A percentile compares a stretch with the other conserved stretches of the same genome.
These are phyloP conservation scores for Rhizophora mangle DNA, from an alignment of 345 rosid species.

Conservation along the genomic window DNA sequence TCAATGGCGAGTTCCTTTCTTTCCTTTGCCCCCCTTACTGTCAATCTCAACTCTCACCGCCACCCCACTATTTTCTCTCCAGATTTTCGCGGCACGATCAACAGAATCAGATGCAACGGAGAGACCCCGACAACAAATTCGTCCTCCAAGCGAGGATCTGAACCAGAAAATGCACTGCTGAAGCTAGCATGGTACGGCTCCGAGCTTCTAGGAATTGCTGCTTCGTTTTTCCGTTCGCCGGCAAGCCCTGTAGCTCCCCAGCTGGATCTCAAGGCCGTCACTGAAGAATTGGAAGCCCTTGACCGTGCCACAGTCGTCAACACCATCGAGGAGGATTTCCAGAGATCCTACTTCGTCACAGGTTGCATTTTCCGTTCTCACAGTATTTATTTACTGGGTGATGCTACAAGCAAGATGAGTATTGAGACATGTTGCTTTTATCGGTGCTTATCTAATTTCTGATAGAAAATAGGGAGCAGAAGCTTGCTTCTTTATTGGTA, in stretches of 20 bases:
- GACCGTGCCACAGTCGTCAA: constrained; percentile 60
- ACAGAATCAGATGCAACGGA: constrained; percentile 34
- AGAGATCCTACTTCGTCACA: constrained; percentile 82
- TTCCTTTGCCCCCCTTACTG: constrained; percentile 30
- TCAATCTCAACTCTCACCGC: constrained; percentile 24
- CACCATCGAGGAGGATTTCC: constrained; percentile 65
- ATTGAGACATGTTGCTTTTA: too few species aligned
- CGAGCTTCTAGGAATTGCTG: constrained; percentile 87
- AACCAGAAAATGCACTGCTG: constrained; percentile 63
- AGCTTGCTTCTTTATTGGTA: neutral
- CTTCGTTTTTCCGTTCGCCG: constrained; percentile 60
- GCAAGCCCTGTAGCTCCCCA: constrained; percentile 23
- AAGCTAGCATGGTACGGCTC: constrained; percentile 94
- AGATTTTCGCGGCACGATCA: constrained; percentile 12
- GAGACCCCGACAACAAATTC: constrained; percentile 33
- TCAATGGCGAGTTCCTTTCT: constrained; percentile 43
- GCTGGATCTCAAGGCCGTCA: constrained; percentile 22
- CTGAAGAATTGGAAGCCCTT: constrained; percentile 50
- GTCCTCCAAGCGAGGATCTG: constrained; percentile 34
- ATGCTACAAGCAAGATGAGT: too few species aligned
- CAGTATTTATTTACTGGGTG: too few species aligned
- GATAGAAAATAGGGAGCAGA: too few species aligned
- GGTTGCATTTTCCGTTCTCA: constrained; percentile 31
- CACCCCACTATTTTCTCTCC: constrained; percentile 12
- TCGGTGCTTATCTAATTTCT: too few species aligned